phyloP scores from a whole-genome alignment of 208 protist genomes.

The Trypanosoma mega region DNA sequence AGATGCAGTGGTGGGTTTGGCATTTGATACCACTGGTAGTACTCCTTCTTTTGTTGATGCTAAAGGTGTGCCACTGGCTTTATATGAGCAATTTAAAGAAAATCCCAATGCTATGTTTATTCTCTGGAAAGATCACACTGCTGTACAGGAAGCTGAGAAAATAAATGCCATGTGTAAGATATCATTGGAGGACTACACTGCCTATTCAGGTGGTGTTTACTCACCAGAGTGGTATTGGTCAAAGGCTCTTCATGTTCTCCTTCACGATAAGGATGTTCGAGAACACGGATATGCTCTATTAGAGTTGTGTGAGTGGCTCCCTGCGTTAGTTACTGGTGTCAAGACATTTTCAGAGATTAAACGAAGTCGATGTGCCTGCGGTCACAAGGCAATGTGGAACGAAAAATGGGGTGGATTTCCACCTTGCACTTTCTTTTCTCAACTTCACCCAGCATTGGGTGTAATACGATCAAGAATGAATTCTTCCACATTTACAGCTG shows the following conservation, averaged over 20 bases:
- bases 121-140: slow-evolving; percentile 68
- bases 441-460: slow-evolving; percentile 41
- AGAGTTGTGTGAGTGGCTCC: slow-evolving; percentile 58
- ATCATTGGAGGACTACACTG: slow-evolving; percentile 47
- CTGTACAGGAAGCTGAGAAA: slow-evolving; percentile 42
- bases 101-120: slow-evolving; percentile 67
- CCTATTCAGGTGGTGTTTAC: slow-evolving; percentile 53
- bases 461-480: slow-evolving; percentile 40
- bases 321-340: slow-evolving; percentile 47
- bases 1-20: slow-evolving; percentile 38
- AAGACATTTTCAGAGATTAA: slow-evolving; percentile 26
- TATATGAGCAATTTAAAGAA: slow-evolving; percentile 32
- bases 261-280: slow-evolving; percentile 34
- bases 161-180: slow-evolving; percentile 47
- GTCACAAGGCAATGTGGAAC: slow-evolving; percentile 69
- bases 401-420: slow-evolving; percentile 55
- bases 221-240: slow-evolving; percentile 70
- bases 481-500: slow-evolving; percentile 34
- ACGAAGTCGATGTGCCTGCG: slow-evolving; percentile 46
- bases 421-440: slow-evolving; percentile 42
- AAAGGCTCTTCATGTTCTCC: slow-evolving; percentile 50
- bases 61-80: slow-evolving; percentile 35
- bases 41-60: slow-evolving; percentile 52
- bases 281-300: slow-evolving; percentile 36
- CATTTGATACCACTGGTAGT: slow-evolving; percentile 49